A percentile compares a stretch with the other conserved stretches of the same genome.
Evolutionary conservation across 768 basidiomycete genomes (phyloP).

Genomic region (Flagelloscypha sp.): DNA sequence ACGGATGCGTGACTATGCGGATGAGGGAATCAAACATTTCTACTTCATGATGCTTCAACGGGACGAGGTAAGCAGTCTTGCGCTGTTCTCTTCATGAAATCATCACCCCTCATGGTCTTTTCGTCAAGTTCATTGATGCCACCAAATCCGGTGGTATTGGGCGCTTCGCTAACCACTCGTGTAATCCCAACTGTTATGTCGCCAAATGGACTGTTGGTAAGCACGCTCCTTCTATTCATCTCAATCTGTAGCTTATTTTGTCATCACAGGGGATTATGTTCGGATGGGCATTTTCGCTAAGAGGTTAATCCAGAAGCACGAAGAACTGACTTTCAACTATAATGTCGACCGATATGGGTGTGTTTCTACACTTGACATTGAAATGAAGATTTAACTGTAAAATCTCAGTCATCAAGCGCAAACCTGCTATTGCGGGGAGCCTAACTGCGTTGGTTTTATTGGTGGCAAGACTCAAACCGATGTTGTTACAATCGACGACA

Average conservation of each 20-base stretch:
- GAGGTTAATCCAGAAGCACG: conserved; percentile 62
- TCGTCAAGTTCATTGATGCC: conserved; percentile 89
- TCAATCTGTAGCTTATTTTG: no score
- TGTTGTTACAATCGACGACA: conserved; percentile 86
- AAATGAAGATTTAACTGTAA: neutral
- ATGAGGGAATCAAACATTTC: conserved; percentile 91
- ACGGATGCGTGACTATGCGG: conserved; percentile 89
- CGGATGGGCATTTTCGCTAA: conserved; percentile 99
- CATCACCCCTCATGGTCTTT: neutral
- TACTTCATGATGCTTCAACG: conserved; percentile 99
- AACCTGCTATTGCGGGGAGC: conserved; percentile 89
- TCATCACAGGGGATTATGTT: no score
- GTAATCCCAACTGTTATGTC: conserved; percentile 95
- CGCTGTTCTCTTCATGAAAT: neutral
- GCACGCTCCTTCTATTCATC: no score
- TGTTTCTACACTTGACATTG: conserved; percentile 17
- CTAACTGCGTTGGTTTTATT: conserved; percentile 91
- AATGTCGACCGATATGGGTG: conserved; percentile 99
- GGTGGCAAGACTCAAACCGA: conserved; percentile 99
- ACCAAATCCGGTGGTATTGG: conserved; percentile 96
- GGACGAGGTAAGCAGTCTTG: conserved; percentile 64
- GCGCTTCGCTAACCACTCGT: conserved; percentile 96
- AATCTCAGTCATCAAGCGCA: conserved; percentile 80
- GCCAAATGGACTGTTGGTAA: conserved; percentile 94
- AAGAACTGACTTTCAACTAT: conserved; percentile 98